Percentiles rank a stretch among this genome's conserved stretches.
Evolutionary conservation across 495 filamentous ascomycete species (phyloP).

Genomic region (Aspergillus hancockii): DNA sequence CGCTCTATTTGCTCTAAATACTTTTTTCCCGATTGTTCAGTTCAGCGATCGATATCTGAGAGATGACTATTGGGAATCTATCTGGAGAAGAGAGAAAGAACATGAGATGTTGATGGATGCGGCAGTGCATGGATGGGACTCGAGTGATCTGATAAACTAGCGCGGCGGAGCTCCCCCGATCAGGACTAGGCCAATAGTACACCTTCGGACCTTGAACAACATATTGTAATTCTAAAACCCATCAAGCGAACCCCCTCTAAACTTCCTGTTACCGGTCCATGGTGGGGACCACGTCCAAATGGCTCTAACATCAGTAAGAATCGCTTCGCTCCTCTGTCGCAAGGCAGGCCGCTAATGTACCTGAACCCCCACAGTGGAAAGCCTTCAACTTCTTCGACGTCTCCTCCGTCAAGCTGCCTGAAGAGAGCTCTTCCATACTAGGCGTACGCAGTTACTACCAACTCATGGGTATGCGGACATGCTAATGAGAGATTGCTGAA

Average conservation of each 20-base stretch:
- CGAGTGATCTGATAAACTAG: constrained; percentile 1
- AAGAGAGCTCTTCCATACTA: constrained; percentile 65
- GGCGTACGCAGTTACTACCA: constrained; percentile 46
- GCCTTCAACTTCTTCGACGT: constrained; percentile 99
- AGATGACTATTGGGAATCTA: too few relatives aligned
- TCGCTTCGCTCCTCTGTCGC: background rate
- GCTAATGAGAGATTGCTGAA: constrained; percentile 18
- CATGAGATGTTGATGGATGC: background rate
- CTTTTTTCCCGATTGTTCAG: too few relatives aligned
- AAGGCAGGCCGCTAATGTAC: background rate
- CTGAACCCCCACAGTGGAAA: constrained; percentile 73
- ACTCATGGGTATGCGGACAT: background rate
- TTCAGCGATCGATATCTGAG: too few relatives aligned
- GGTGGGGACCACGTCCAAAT: constrained; percentile 42
- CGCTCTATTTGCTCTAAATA: too few relatives aligned
- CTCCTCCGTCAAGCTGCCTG: constrained; percentile 74
- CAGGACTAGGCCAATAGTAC: background rate
- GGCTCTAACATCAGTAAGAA: constrained; percentile 50
- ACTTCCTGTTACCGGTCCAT: constrained; percentile 25
- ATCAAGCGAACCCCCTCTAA: constrained; percentile 24
- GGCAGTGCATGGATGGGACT: background rate
- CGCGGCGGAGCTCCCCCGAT: background rate
- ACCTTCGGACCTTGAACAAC: background rate
- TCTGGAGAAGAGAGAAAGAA: too few relatives aligned
- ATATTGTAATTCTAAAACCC: background rate